Evolutionary conservation across 306 rosid species (phyloP), one percentile per base, ranked within the genome.

Genomic region (Acacia melanoxylon): DNA sequence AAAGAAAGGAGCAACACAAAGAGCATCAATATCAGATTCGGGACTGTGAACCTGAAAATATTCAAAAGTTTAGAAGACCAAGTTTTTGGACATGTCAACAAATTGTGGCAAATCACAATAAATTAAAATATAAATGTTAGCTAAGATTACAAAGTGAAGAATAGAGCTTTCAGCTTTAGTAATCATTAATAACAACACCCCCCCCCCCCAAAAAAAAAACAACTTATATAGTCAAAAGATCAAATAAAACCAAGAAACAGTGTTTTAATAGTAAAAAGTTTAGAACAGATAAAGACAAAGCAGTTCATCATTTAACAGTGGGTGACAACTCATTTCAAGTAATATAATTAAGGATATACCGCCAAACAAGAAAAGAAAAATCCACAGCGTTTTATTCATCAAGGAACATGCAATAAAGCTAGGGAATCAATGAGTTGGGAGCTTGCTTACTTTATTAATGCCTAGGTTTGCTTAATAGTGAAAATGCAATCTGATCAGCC

Each of bases 1-100:
- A 87, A 85, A 87, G 70, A 46, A 87, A 72, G 90, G 90, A 73
- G 83, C 90, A 80, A 82, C 83, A 37, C 90, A 87, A 72, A 87
- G 80, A 76, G 90, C 90, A 80, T 87, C 90, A 72, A 87, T 85
- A 49, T 87, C 90, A 15, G 90, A 85, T 33, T 77, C 88, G 25
- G 86, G 41, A 80, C 74, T 65, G 80, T 87, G 86, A 82, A 85
- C 88, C 90, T 87, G 82, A 76, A 79, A 31, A 79, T 37, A 29
- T 75, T 78, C 72, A 42, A 3, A 75, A 75, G 63, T 73, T 72
- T 24, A 25, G 41, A 81, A 59, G 22, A n/a, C 6, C 42, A 13
- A 81, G 14, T 45, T 54, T 74, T 59, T 48, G 48, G 65, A 40
- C 72, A 40, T 41, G 59, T 41, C 58, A 74, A 54, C 15, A 78